Base-by-base conservation (phyloP, 345 rosid species). In the Hypericum perforatum region DNA sequence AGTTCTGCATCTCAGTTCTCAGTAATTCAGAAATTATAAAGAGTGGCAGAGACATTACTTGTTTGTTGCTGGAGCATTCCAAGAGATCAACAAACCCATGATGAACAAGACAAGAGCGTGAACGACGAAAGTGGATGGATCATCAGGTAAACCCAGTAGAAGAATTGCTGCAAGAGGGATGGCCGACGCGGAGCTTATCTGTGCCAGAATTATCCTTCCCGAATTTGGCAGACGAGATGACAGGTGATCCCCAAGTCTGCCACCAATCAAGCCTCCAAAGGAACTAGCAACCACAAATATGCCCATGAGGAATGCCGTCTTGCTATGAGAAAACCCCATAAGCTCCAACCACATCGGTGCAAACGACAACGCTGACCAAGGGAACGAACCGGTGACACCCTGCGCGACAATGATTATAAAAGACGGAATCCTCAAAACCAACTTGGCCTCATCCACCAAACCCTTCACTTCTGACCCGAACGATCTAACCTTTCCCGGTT, bases 291-390 rank as follows among this genome's bases (percentile, higher is more conserved):
- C 64, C 39, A 84, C 85, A 41, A 90, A 84, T 46, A 81, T 51
- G 47, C 74, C 80, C 36, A 79, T 61, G 43, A 90, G 72, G 69
- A 79, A 63, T 0, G 92, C 95, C 39, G 95, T 87, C 62, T 57
- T 58, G 43, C 70, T 57, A 22, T 84, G 96, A 42, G 96, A 87
- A 71, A 87, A 84, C n/a, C 95, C 96, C 5, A 72, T 66, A 12
- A 86, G 91, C 71, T 90, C 96, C 62, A 90, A 68, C 96, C 96
- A 90, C 97, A 90, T 84, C 0, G 92, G 72, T 12, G 92, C 78
- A 67, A 84, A 86, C 51, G 96, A 78, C 65, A 90, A 38, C 56
- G 98, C 96, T 48, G 92, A 90, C 89, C 96, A 87, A 13, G 98
- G 98, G 67, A 87, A 80, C 15, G 87, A 79, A 37, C 94, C 96